These are phyloP conservation scores for Nissolia schottii DNA, from an alignment of 306 rosid genomes.

Conservation along the genomic window DNA sequence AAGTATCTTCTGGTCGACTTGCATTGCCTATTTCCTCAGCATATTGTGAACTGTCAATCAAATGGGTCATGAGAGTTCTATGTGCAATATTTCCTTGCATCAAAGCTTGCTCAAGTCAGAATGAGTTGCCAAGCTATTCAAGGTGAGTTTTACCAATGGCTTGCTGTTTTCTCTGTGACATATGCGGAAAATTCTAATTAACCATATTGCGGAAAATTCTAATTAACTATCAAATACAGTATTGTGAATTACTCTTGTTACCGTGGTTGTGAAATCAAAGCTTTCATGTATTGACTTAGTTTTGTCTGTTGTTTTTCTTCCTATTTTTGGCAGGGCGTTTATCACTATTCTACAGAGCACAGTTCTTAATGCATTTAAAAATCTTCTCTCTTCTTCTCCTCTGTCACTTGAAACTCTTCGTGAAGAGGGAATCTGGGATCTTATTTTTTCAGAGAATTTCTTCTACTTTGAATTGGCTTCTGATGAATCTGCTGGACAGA, in stretches of 20 bases:
- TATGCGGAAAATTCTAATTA: slow-evolving; percentile 1
- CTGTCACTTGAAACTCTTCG: slow-evolving; percentile 57
- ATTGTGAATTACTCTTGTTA: not conserved
- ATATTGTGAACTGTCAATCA: slow-evolving; percentile 70
- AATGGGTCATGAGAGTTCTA: slow-evolving; percentile 85
- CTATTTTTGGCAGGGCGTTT: slow-evolving; percentile 59
- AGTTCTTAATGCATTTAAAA: slow-evolving; percentile 61
- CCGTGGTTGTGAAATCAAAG: slow-evolving; percentile 5
- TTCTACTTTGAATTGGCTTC: slow-evolving; percentile 64
- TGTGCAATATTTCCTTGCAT: slow-evolving; percentile 75
- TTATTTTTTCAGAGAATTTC: slow-evolving; percentile 82
- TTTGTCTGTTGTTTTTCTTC: slow-evolving; percentile 16
- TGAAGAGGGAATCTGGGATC: slow-evolving; percentile 91
- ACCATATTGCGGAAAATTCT: not conserved
- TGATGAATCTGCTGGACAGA: slow-evolving; percentile 44
- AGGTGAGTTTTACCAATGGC: slow-evolving; percentile 51
- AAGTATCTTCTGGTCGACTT: slow-evolving; percentile 53
- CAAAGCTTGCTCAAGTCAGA: slow-evolving; percentile 79
- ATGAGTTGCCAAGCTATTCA: slow-evolving; percentile 62
- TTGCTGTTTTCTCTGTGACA: not conserved
- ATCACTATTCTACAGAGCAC: slow-evolving; percentile 64
- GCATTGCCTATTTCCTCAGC: slow-evolving; percentile 52
- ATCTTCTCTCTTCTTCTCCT: slow-evolving; percentile 67
- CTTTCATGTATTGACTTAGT: slow-evolving; percentile 14
- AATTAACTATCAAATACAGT: not conserved